Conservation (phyloP, 768 basidiomycete species). For the Termitomyces sp. region DNA sequence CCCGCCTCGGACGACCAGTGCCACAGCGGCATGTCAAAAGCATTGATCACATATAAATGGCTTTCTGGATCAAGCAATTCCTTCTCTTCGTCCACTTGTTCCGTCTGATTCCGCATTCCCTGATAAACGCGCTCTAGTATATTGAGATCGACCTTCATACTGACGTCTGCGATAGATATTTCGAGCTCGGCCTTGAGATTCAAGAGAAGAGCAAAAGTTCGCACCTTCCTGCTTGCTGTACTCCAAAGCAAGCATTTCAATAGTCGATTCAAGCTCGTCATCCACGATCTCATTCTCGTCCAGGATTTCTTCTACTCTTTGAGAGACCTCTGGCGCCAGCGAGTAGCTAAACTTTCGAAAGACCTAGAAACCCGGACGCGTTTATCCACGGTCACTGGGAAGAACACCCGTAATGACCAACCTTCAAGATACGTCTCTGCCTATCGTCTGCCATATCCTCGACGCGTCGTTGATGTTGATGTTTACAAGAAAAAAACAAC, state of each 20-base stretch:
- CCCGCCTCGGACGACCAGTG: constrained; percentile 84
- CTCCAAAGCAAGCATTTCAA: constrained; percentile 79
- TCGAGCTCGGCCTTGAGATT: background rate
- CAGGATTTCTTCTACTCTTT: constrained; percentile 67
- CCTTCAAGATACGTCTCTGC: constrained; percentile 47
- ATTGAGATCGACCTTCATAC: constrained; percentile 74
- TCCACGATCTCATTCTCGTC: constrained; percentile 66
- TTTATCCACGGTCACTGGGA: background rate
- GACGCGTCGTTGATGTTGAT: constrained; percentile 1
- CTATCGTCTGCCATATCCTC: constrained; percentile 38
- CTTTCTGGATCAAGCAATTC: constrained; percentile 74
- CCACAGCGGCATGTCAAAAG: constrained; percentile 96
- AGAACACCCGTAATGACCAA: constrained; percentile 6
- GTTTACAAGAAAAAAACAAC: background rate
- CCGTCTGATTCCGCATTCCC: constrained; percentile 61
- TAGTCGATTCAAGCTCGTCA: constrained; percentile 64
- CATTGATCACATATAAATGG: constrained; percentile 79
- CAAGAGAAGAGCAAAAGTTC: constrained; percentile 4
- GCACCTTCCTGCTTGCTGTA: constrained; percentile 88
- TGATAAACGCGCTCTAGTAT: constrained; percentile 73
- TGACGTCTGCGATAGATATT: constrained; percentile 47
- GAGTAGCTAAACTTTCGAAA: constrained; percentile 89
- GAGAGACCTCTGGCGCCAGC: constrained; percentile 72
- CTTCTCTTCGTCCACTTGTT: constrained; percentile 42
- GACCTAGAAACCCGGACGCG: constrained; percentile 41